These are phyloP conservation scores for Pleurozium schreberi DNA, from an alignment of 225 moss, liverwort and hornwort species.

Conservation along the genomic window DNA sequence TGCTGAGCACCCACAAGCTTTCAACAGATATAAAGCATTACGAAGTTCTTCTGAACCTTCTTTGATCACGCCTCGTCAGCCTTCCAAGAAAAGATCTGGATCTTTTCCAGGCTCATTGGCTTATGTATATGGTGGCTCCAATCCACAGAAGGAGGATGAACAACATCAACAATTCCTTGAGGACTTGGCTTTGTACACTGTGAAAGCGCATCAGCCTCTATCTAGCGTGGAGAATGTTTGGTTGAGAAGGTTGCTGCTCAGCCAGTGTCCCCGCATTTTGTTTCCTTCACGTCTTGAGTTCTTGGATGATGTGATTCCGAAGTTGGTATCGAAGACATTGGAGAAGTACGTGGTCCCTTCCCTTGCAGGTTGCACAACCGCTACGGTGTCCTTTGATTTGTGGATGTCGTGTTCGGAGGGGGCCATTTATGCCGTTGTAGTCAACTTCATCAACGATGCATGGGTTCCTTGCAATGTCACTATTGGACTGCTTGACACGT, in stretches of 20 bases:
- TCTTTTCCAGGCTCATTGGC: constrained; percentile 18
- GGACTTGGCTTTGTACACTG: constrained; percentile 28
- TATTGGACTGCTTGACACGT: constrained; percentile 27
- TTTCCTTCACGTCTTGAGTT: constrained; percentile 37
- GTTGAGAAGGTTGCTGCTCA: constrained; percentile 33
- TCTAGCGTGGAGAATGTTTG: constrained; percentile 28
- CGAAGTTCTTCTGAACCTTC: constrained; percentile 28
- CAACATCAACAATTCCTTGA: constrained; percentile 39
- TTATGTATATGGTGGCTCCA: constrained; percentile 12
- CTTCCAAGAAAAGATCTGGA: constrained; percentile 33
- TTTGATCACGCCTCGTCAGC: constrained; percentile 34
- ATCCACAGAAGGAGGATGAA: constrained; percentile 36
- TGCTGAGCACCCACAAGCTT: constrained; percentile 39
- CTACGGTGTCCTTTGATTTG: constrained; percentile 35
- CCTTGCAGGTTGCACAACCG: constrained; percentile 35
- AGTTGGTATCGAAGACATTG: constrained; percentile 32
- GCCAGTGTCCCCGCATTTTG: constrained; percentile 29
- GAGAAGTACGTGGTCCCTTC: constrained; percentile 37
- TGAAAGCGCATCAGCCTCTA: constrained; percentile 24
- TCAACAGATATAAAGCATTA: constrained; percentile 35
- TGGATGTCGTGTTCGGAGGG: constrained; percentile 27
- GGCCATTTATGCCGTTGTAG: constrained; percentile 25
- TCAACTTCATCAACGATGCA: constrained; percentile 35
- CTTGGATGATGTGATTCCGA: constrained; percentile 32
- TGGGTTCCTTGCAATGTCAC: constrained; percentile 41